A percentile compares a stretch with the other conserved stretches of the same genome.
Conservation (phyloP, 202 grass and related monocot species). For the Panicum hallii region DNA sequence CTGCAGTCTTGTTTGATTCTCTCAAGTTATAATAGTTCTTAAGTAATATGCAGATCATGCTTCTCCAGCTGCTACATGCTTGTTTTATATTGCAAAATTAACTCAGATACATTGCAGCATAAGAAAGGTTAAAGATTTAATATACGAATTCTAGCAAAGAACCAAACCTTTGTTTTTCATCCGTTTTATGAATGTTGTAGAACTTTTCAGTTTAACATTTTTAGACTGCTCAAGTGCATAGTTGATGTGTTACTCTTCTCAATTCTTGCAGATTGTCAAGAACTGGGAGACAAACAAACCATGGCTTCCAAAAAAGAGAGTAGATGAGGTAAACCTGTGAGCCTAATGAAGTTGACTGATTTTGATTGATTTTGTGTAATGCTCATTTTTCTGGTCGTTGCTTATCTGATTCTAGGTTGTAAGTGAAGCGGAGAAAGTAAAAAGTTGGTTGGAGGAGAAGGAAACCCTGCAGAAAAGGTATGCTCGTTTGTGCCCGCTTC, state of each 20-base stretch:
- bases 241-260: conserved; percentile 9
- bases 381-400: conserved; percentile 23
- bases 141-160: not conserved
- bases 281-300: conserved; percentile 93
- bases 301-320: conserved; percentile 86
- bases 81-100: conserved; percentile 13
- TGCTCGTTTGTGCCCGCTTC: not conserved
- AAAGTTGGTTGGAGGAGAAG: conserved; percentile 85
- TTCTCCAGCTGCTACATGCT: conserved; percentile 8
- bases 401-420: conserved; percentile 54
- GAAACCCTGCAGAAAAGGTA: conserved; percentile 94
- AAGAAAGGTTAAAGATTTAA: not conserved
- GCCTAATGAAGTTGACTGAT: conserved; percentile 16
- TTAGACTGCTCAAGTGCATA: not conserved
- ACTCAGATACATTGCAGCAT: not conserved
- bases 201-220: not conserved
- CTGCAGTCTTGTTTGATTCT: not conserved
- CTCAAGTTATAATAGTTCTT: not conserved
- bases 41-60: conserved; percentile 2
- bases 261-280: conserved; percentile 70
- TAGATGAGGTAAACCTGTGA: conserved; percentile 75
- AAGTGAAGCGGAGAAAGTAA: conserved; percentile 78
- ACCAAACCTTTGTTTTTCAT: not conserved
- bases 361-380: conserved; percentile 1
- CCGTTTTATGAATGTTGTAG: conserved; percentile 18